These are phyloP conservation scores for Saprolegnia parasitica DNA, from an alignment of 352 stramenopile genomes.

Conservation along the genomic window DNA sequence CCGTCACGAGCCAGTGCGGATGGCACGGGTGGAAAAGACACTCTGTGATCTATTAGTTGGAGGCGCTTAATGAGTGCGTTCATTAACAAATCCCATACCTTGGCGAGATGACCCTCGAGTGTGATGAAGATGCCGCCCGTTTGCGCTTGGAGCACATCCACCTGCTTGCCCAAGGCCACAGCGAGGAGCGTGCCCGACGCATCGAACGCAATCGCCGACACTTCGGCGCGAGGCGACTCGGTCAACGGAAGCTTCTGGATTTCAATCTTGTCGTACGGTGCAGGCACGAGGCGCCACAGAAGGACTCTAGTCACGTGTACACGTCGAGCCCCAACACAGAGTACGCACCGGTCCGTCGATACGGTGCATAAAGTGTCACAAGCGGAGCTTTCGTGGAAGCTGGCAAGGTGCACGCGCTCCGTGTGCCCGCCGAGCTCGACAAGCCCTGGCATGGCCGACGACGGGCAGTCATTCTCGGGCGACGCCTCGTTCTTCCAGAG, in stretches of 20 bases:
- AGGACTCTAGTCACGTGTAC: slow-evolving; percentile 40
- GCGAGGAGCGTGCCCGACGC: slow-evolving; percentile 55
- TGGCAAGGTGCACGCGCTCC: slow-evolving; percentile 4
- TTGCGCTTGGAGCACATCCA: slow-evolving; percentile 56
- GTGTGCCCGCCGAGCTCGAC: slow-evolving; percentile 10
- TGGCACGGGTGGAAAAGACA: slow-evolving; percentile 68
- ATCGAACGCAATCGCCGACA: slow-evolving; percentile 57
- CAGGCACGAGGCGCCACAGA: slow-evolving; percentile 47
- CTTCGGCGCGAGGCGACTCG: slow-evolving; percentile 39
- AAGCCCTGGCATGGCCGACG: neutral
- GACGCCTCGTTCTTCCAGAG: slow-evolving; percentile 4
- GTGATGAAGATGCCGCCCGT: slow-evolving; percentile 51
- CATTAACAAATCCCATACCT: slow-evolving; percentile 32
- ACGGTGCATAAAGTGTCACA: slow-evolving; percentile 43
- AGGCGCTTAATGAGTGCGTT: neutral
- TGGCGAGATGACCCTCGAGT: slow-evolving; percentile 61
- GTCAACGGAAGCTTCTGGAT: slow-evolving; percentile 39
- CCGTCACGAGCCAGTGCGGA: slow-evolving; percentile 61
- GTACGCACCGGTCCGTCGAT: slow-evolving; percentile 56
- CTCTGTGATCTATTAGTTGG: slow-evolving; percentile 48
- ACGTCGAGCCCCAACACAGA: slow-evolving; percentile 5
- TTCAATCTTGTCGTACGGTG: slow-evolving; percentile 26
- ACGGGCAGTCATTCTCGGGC: neutral
- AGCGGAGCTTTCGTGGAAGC: neutral
- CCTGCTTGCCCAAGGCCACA: slow-evolving; percentile 43